These are phyloP conservation scores for Circinella minor DNA, from an alignment of 371 early-diverging fungal species.

Conservation along the genomic window DNA sequence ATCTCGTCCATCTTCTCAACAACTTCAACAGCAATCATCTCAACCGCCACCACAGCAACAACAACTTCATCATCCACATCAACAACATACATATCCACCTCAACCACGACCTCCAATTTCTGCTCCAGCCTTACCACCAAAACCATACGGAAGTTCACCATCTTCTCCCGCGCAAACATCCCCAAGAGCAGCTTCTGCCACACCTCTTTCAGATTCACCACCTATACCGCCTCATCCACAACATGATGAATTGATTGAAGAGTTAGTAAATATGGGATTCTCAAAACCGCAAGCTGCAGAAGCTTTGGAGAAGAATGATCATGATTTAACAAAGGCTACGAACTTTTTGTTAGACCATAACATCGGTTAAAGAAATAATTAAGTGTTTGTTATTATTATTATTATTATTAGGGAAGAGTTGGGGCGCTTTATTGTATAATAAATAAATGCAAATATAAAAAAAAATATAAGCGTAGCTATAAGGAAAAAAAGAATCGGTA, in stretches of 20 bases:
- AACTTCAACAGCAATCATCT: conserved; percentile 6
- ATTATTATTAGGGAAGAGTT: neutral
- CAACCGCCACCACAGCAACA: conserved; percentile 14
- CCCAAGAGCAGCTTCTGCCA: conserved; percentile 23
- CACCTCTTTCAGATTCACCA: conserved; percentile 35
- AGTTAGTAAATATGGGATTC: conserved; percentile 81
- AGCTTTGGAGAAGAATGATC: conserved; percentile 80
- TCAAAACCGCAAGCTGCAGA: conserved; percentile 74
- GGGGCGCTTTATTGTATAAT: neutral
- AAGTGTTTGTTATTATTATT: no score
- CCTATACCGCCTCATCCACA: conserved; percentile 24
- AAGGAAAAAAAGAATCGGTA: conserved; percentile 7
- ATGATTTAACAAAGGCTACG: conserved; percentile 78
- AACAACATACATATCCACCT: conserved; percentile 19
- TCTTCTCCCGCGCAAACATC: conserved; percentile 18
- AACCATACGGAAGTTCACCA: conserved; percentile 16
- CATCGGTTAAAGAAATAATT: conserved; percentile 2
- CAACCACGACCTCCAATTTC: conserved; percentile 14
- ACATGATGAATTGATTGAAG: conserved; percentile 38
- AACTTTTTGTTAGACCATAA: conserved; percentile 79
- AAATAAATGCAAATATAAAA: conserved; percentile 2
- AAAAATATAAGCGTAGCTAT: neutral
- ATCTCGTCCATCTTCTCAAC: conserved; percentile 8
- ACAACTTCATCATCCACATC: conserved; percentile 16
- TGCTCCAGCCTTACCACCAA: conserved; percentile 26